Conservation (phyloP, 331 rosid genomes). For the Malus hybrid region DNA sequence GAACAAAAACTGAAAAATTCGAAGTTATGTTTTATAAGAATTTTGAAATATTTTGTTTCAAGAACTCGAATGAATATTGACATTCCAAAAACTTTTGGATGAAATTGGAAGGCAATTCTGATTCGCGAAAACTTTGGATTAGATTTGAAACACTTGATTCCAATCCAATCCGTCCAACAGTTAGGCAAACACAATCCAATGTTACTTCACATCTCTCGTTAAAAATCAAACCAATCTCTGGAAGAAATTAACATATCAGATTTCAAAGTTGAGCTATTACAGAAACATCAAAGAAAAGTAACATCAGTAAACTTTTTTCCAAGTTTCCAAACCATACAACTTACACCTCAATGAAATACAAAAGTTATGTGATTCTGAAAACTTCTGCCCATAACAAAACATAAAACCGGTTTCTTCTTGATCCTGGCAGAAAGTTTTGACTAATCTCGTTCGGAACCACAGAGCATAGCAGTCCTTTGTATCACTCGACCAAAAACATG, state of each 20-base stretch:
- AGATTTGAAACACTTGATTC: no score
- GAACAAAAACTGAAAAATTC: no score
- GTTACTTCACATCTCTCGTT: no score
- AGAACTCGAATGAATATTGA: no score
- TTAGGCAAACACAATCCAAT: no score
- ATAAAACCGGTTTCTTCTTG: not conserved
- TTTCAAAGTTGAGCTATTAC: not conserved
- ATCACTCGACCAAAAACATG: not conserved
- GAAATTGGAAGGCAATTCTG: no score
- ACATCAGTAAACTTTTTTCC: not conserved
- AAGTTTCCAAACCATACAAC: not conserved
- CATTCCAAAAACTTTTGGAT: no score
- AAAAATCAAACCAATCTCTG: no score
- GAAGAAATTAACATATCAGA: not conserved
- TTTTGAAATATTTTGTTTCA: no score
- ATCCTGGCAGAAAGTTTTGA: not conserved
- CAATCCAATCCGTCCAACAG: no score
- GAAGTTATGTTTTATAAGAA: no score
- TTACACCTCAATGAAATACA: not conserved
- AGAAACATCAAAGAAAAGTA: not conserved
- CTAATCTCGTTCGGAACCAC: not conserved
- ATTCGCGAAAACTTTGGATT: no score
- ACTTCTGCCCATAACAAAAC: not conserved
- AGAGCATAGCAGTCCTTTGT: constrained; percentile 10
- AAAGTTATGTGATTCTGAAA: not conserved